A percentile compares a stretch with the other conserved stretches of the same genome.
Conservation (phyloP, 768 basidiomycete genomes). For the Termitomyces sp. region DNA sequence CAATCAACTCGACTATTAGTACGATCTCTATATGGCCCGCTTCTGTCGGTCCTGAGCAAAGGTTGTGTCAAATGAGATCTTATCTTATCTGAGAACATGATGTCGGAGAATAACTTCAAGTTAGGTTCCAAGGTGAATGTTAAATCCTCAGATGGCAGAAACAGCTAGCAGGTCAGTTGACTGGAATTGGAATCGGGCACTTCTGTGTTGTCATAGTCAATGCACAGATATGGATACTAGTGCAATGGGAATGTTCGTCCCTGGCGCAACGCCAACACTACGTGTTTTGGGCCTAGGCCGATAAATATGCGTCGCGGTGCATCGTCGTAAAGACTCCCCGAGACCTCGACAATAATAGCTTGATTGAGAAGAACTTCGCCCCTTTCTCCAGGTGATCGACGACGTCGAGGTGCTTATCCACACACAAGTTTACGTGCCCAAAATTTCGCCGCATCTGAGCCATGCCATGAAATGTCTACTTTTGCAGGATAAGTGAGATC, state of each 20-base stretch:
- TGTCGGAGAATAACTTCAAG: no score
- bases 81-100: neutral
- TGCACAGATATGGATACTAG: neutral
- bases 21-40: neutral
- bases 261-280: neutral
- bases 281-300: no score
- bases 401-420: neutral
- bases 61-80: neutral
- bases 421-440: neutral
- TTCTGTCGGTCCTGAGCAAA: neutral
- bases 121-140: no score
- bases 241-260: neutral
- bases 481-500: neutral
- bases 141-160: no score
- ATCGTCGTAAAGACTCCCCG: neutral
- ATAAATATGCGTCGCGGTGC: neutral
- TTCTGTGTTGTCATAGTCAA: neutral
- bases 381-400: neutral
- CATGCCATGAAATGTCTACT: neutral
- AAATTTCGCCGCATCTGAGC: neutral
- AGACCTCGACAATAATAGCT: neutral
- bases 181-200: neutral
- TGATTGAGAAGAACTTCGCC: neutral
- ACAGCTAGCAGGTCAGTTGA: no score
- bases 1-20: neutral